phyloP scores from a whole-genome alignment of 441 rosid species.

The Syzygium syzygioides region DNA sequence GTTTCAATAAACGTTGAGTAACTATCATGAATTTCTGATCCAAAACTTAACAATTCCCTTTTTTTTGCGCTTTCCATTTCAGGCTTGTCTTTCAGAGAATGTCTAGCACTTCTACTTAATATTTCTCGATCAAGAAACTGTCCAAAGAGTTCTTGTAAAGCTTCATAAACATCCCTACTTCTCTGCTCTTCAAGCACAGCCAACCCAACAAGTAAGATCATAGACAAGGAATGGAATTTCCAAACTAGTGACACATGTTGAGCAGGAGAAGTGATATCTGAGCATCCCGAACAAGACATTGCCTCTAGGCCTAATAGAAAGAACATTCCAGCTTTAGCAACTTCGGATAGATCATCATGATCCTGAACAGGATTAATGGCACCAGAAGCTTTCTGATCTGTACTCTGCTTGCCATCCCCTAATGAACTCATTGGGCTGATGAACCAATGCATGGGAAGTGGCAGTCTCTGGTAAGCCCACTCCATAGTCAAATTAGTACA shows the following conservation, averaged over 20 bases:
- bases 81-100: conserved; percentile 2
- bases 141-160: conserved; percentile 72
- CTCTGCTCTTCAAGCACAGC: conserved; percentile 64
- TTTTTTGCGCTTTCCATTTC: conserved; percentile 12
- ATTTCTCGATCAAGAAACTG: conserved; percentile 50
- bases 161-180: conserved; percentile 53
- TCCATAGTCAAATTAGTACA: conserved; percentile 35
- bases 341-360: conserved; percentile 34
- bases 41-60: conserved; percentile 52
- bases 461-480: conserved; percentile 87
- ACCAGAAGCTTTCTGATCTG: conserved; percentile 21
- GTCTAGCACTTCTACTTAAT: conserved; percentile 9
- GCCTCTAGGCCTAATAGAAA: conserved; percentile 79
- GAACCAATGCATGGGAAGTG: conserved; percentile 89
- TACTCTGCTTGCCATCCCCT: conserved; percentile 22
- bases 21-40: conserved; percentile 68
- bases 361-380: conserved; percentile 16
- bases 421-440: conserved; percentile 73
- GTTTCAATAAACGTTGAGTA: conserved; percentile 71
- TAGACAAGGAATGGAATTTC: conserved; percentile 85
- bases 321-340: conserved; percentile 76
- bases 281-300: conserved; percentile 33
- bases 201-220: conserved; percentile 61
- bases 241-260: conserved; percentile 53
- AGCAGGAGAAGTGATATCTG: conserved; percentile 40